These are phyloP conservation scores for Nidularia pulvinata DNA, from an alignment of 768 basidiomycete genomes.

Conservation along the genomic window DNA sequence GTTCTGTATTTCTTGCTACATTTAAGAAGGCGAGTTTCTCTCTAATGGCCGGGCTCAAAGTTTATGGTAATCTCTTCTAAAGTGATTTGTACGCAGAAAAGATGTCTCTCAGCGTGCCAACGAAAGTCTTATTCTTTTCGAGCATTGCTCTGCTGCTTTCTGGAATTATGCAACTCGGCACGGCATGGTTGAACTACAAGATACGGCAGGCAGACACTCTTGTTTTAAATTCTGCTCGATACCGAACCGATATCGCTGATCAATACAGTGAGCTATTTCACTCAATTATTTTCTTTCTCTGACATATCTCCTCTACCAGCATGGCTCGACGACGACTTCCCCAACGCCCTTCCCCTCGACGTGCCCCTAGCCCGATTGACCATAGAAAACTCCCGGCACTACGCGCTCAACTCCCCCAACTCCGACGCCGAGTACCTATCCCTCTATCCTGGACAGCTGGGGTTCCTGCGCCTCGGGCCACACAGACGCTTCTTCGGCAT, in stretches of 20 bases:
- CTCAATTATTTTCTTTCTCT: not conserved
- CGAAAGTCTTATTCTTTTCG: not conserved
- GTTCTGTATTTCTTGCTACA: too few relatives aligned
- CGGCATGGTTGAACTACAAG: not conserved
- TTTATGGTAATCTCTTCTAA: not conserved
- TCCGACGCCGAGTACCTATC: constrained; percentile 3
- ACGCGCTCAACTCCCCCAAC: not conserved
- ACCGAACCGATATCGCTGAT: not conserved
- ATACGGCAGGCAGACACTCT: not conserved
- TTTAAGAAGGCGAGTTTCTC: too few relatives aligned
- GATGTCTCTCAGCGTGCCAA: not conserved
- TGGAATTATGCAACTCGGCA: not conserved
- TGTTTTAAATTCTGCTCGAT: not conserved
- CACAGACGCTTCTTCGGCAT: constrained; percentile 27
- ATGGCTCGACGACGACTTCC: not conserved
- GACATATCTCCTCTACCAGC: not conserved
- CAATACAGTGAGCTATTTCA: not conserved
- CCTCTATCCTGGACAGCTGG: constrained; percentile 5
- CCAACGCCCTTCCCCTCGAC: constrained; percentile 1
- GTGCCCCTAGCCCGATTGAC: not conserved
- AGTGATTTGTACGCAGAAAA: not conserved
- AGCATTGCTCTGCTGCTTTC: constrained; percentile 1
- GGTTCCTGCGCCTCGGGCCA: constrained; percentile 30
- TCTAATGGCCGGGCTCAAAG: not conserved
- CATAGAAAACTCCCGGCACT: constrained; percentile 2